Evolutionary conservation across 2,329 filamentous ascomycete genomes (phyloP).

Genomic region (Orbilia brochopaga): DNA sequence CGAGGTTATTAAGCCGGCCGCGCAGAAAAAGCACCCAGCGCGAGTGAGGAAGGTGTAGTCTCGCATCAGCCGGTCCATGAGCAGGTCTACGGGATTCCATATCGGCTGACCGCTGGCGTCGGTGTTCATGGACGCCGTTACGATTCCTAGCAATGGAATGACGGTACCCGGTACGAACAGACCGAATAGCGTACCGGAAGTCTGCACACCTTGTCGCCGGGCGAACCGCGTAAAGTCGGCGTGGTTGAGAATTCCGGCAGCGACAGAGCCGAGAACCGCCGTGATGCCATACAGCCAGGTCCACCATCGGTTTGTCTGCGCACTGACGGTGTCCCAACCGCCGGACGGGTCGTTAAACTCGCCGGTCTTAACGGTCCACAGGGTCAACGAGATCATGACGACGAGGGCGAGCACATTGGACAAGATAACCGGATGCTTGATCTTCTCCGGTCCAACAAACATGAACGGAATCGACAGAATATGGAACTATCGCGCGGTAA

Average conservation of each 20-base stretch:
- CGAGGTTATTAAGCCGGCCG: constrained; percentile 60
- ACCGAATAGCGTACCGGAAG: constrained; percentile 59
- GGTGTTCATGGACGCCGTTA: constrained; percentile 58
- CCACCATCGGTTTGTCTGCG: constrained; percentile 55
- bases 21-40: constrained; percentile 61
- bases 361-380: constrained; percentile 48
- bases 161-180: constrained; percentile 54
- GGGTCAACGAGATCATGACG: constrained; percentile 45
- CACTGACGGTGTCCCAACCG: constrained; percentile 42
- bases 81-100: constrained; percentile 61
- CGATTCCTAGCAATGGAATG: constrained; percentile 43
- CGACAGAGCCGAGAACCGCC: constrained; percentile 60
- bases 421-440: constrained; percentile 46
- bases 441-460: constrained; percentile 48
- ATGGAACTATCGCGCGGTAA: constrained; percentile 28
- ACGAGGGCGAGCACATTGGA: constrained; percentile 40
- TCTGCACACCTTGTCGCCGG: constrained; percentile 58
- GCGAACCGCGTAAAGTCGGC: constrained; percentile 61
- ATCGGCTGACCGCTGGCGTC: constrained; percentile 52
- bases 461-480: constrained; percentile 39
- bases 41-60: constrained; percentile 57
- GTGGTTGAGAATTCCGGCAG: constrained; percentile 61
- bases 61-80: constrained; percentile 58
- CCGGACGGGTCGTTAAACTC: constrained; percentile 45
- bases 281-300: constrained; percentile 59